Conservation (phyloP, 2,329 filamentous ascomycete genomes). For the Ascosphaera acerosa region DNA sequence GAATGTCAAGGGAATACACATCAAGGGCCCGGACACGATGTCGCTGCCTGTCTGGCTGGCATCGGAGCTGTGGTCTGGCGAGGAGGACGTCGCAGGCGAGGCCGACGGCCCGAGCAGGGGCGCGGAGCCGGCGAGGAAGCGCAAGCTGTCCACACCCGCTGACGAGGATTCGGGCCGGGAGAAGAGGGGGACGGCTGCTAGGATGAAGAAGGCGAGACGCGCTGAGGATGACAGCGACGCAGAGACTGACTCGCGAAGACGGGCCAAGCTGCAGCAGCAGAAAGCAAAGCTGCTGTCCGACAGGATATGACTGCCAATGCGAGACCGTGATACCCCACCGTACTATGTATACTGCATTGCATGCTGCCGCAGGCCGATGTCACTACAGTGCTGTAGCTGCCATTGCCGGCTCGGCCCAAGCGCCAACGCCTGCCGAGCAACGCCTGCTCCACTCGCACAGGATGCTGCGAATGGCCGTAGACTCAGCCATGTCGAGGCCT, state of each 20-base stretch:
- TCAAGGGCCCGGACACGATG: conserved; percentile 75
- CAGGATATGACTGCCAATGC: no score
- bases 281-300: conserved; percentile 23
- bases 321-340: no score
- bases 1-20: conserved; percentile 58
- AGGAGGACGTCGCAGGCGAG: conserved; percentile 37
- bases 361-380: no score
- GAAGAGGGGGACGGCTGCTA: no score
- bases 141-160: not conserved
- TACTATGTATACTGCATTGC: no score
- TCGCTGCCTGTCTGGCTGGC: conserved; percentile 88
- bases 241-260: conserved; percentile 14
- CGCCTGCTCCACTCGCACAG: no score
- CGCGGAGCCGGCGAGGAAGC: conserved; percentile 15
- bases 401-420: no score
- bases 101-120: conserved; percentile 12
- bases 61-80: conserved; percentile 70
- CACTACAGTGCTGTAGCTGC: no score
- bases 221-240: conserved; percentile 16
- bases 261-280: conserved; percentile 24
- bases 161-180: no score
- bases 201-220: conserved; percentile 12
- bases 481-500: no score
- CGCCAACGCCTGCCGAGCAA: no score
- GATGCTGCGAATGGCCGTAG: no score